These are phyloP conservation scores for Paxillus ammoniavirescens DNA, from an alignment of 768 basidiomycete species.

Conservation along the genomic window DNA sequence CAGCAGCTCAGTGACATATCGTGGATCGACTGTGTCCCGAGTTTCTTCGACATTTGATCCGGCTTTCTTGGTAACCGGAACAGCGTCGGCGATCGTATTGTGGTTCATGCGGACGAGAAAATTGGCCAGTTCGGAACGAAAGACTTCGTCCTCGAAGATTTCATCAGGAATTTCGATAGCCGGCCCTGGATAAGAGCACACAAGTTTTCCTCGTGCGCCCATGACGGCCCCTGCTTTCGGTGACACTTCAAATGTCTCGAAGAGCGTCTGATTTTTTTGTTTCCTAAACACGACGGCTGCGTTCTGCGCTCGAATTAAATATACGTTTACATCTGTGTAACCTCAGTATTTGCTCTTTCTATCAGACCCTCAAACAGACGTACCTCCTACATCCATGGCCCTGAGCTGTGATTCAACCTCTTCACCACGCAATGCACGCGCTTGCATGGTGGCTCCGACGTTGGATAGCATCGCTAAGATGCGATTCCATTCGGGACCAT, in stretches of 20 bases:
- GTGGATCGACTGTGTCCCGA: slow-evolving; percentile 33
- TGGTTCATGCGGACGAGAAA: slow-evolving; percentile 37
- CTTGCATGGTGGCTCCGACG: slow-evolving; percentile 2
- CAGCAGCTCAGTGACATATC: slow-evolving; percentile 46
- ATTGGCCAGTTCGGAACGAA: slow-evolving; percentile 34
- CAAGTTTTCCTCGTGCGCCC: slow-evolving; percentile 37
- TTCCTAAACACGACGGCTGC: slow-evolving; percentile 42
- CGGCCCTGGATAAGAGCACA: slow-evolving; percentile 45
- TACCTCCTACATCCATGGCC: slow-evolving; percentile 25
- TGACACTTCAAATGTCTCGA: slow-evolving; percentile 48
- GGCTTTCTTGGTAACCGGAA: slow-evolving; percentile 38
- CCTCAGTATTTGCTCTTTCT: not conserved
- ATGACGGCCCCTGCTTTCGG: slow-evolving; percentile 34
- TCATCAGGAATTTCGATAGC: slow-evolving; percentile 35
- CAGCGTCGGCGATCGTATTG: slow-evolving; percentile 29
- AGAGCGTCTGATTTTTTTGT: slow-evolving; percentile 21
- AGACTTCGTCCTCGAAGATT: slow-evolving; percentile 26
- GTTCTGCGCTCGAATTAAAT: slow-evolving; percentile 45
- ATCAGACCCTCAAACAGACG: not conserved
- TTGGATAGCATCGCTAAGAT: slow-evolving; percentile 27
- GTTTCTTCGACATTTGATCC: slow-evolving; percentile 19
- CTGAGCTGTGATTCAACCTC: slow-evolving; percentile 13
- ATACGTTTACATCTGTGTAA: slow-evolving; percentile 33
- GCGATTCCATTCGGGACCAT: slow-evolving; percentile 24
- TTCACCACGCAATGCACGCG: not conserved